Conservation (phyloP, 371 early-diverging fungal species). For the Paraphysoderma sedebokerense region DNA sequence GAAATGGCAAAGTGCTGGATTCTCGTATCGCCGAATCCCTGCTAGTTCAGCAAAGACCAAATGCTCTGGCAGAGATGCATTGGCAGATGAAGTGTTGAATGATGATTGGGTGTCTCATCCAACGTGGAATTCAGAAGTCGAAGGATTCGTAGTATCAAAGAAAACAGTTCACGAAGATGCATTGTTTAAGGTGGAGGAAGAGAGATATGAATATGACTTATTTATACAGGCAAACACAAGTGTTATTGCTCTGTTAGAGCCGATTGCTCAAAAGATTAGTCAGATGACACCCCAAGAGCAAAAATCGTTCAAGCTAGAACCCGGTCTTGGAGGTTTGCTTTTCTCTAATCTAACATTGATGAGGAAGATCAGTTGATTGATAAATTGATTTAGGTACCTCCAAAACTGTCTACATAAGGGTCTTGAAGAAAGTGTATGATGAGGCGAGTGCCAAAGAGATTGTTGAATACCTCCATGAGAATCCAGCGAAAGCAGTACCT, state of each 20-base stretch:
- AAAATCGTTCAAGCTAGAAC: slow-evolving; percentile 41
- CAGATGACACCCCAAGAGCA: slow-evolving; percentile 70
- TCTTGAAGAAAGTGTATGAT: slow-evolving; percentile 88
- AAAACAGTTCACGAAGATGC: slow-evolving; percentile 93
- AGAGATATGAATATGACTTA: slow-evolving; percentile 95
- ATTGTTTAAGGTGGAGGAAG: slow-evolving; percentile 93
- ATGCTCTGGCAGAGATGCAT: slow-evolving; percentile 77
- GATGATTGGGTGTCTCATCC: slow-evolving; percentile 91
- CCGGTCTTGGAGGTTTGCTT: slow-evolving; percentile 41
- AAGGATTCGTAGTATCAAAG: slow-evolving; percentile 78
- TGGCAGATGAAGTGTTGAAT: slow-evolving; percentile 87
- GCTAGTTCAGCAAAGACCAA: not conserved
- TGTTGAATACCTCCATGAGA: slow-evolving; percentile 78
- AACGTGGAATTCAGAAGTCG: slow-evolving; percentile 46
- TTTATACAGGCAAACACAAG: slow-evolving; percentile 86
- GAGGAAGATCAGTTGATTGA: too few relatives aligned
- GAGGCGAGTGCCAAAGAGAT: slow-evolving; percentile 70
- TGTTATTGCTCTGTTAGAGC: slow-evolving; percentile 79
- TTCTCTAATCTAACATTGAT: too few relatives aligned
- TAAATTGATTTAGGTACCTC: too few relatives aligned
- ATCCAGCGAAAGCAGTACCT: slow-evolving; percentile 86
- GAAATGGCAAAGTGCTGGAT: not conserved
- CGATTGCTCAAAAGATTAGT: slow-evolving; percentile 55
- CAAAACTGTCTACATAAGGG: slow-evolving; percentile 66
- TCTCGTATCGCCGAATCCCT: not conserved